phyloP scores from a whole-genome alignment of 169 alveolate species.

The Plasmodium sp. region DNA sequence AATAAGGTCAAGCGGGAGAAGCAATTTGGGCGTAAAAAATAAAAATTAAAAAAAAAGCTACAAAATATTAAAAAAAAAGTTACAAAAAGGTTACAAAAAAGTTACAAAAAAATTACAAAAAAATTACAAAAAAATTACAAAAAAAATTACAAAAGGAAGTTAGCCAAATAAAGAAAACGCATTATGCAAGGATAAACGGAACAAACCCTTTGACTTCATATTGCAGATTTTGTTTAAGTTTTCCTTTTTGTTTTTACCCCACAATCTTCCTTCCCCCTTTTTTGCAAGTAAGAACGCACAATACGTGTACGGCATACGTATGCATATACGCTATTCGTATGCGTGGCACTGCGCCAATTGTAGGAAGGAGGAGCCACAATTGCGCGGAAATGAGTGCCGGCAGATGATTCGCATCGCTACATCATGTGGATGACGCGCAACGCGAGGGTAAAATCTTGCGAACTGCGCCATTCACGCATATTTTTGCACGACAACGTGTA shows the following conservation, averaged over 20 bases:
- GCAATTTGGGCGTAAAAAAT: not conserved
- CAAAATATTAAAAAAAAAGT: too few relatives aligned
- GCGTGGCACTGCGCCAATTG: not conserved
- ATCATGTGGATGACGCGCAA: not conserved
- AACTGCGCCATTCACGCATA: not conserved
- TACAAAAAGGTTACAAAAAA: not conserved
- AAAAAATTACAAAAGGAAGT: not conserved
- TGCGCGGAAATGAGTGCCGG: not conserved
- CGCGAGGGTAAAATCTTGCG: not conserved
- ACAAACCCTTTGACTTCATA: not conserved
- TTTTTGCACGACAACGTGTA: not conserved
- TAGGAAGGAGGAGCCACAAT: not conserved
- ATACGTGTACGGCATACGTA: not conserved
- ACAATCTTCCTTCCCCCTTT: not conserved
- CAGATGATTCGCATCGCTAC: not conserved
- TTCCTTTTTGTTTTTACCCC: not conserved
- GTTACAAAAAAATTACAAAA: not conserved
- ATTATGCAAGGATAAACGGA: not conserved
- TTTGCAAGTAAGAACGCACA: not conserved
- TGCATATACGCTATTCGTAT: not conserved
- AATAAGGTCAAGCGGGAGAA: not conserved
- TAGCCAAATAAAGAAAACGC: not conserved
- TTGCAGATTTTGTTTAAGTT: not conserved
- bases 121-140: not conserved
- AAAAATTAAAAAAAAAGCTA: too few relatives aligned